Conservation (phyloP, 345 rosid genomes). For the Leavenworthia alabamica region DNA sequence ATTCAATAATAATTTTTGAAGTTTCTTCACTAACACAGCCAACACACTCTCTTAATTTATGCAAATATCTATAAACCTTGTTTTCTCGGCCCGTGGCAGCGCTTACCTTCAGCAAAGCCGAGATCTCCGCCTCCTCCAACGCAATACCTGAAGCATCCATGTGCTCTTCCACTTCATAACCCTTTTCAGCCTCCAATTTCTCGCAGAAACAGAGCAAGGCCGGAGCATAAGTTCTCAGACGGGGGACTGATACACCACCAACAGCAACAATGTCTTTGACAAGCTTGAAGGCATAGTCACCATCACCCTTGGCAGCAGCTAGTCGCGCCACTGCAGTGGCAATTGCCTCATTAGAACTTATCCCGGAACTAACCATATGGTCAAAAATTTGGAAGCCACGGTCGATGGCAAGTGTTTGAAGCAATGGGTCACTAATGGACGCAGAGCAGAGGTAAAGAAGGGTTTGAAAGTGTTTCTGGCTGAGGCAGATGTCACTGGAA, state of each 20-base stretch:
- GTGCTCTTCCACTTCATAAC: slow-evolving; percentile 74
- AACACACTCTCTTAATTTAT: slow-evolving; percentile 55
- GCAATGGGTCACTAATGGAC: slow-evolving; percentile 16
- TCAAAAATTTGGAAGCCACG: slow-evolving; percentile 57
- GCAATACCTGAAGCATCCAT: slow-evolving; percentile 45
- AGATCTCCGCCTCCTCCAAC: slow-evolving; percentile 62
- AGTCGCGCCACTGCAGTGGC: slow-evolving; percentile 60
- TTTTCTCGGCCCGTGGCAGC: slow-evolving; percentile 42
- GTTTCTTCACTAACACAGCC: slow-evolving; percentile 59
- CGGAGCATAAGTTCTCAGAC: slow-evolving; percentile 74
- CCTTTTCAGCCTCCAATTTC: slow-evolving; percentile 58
- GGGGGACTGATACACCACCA: slow-evolving; percentile 38
- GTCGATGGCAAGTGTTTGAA: slow-evolving; percentile 25
- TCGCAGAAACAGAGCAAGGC: slow-evolving; percentile 65
- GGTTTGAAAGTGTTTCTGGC: slow-evolving; percentile 54
- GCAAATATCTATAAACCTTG: slow-evolving; percentile 68
- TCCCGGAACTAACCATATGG: slow-evolving; percentile 42
- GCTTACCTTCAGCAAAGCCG: slow-evolving; percentile 65
- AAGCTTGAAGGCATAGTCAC: slow-evolving; percentile 59
- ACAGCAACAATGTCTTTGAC: slow-evolving; percentile 44
- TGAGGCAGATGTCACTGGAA: slow-evolving; percentile 35
- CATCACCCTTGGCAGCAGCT: slow-evolving; percentile 71
- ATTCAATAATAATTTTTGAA: slow-evolving; percentile 42
- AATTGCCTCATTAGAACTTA: slow-evolving; percentile 62
- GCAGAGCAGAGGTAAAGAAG: slow-evolving; percentile 67